These are phyloP conservation scores for Neurospora hispaniola DNA, from an alignment of 495 filamentous ascomycete genomes.

Conservation along the genomic window DNA sequence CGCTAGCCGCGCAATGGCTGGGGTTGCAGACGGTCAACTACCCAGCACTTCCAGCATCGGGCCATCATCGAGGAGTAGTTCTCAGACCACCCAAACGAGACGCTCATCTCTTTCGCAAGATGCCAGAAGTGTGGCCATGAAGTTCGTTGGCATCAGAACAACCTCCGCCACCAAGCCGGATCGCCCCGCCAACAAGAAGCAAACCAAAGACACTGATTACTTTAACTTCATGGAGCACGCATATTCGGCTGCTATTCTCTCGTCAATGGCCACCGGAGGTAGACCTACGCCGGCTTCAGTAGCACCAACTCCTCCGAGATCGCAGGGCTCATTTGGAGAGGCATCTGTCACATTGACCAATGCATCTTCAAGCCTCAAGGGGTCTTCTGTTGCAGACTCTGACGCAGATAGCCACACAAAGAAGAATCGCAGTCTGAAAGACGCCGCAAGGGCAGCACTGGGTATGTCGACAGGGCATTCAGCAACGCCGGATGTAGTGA, in stretches of 20 bases:
- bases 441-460: constrained; percentile 16
- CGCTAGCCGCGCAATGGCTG: constrained; percentile 14
- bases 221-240: constrained; percentile 15
- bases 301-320: constrained; percentile 5
- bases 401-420: constrained; percentile 7
- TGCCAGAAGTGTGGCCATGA: constrained; percentile 19
- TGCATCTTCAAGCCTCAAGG: constrained; percentile 5
- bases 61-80: constrained; percentile 14
- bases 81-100: constrained; percentile 10
- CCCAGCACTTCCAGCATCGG: constrained; percentile 5
- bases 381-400: constrained; percentile 10
- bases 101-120: constrained; percentile 20
- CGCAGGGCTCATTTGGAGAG: constrained; percentile 7
- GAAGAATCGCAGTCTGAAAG: constrained; percentile 17
- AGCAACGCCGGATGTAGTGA: neutral
- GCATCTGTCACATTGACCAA: neutral
- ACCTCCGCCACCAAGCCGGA: constrained; percentile 7
- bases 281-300: neutral
- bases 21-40: constrained; percentile 17
- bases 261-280: neutral
- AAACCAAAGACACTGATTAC: constrained; percentile 13
- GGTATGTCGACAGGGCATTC: constrained; percentile 8
- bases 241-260: constrained; percentile 1
- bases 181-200: neutral
- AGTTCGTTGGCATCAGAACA: constrained; percentile 13